Conservation (phyloP, 2,329 filamentous ascomycete species). For the Scleromitrula shiraiana region DNA sequence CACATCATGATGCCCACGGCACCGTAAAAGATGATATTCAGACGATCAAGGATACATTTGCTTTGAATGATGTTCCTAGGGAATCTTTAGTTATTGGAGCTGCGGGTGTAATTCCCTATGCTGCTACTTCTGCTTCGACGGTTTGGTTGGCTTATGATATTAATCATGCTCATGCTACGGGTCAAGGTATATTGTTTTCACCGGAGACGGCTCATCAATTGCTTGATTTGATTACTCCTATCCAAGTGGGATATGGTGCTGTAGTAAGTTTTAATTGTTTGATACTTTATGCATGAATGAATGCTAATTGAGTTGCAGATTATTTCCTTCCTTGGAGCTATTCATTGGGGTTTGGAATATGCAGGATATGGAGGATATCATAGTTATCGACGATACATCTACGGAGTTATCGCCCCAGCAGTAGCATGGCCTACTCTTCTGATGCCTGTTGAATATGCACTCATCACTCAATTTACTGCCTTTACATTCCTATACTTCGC, state of each 20-base stretch:
- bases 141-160: constrained; percentile 78
- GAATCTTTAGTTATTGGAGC: constrained; percentile 62
- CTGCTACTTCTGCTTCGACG: constrained; percentile 75
- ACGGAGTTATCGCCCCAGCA: constrained; percentile 70
- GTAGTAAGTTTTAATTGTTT: constrained; percentile 47
- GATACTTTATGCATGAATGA: not conserved
- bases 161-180: constrained; percentile 55
- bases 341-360: constrained; percentile 89
- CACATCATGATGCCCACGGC: constrained; percentile 35
- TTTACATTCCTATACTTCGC: constrained; percentile 83
- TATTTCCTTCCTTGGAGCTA: constrained; percentile 85
- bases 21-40: constrained; percentile 49
- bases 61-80: constrained; percentile 54
- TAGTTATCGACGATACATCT: constrained; percentile 73
- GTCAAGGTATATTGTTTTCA: constrained; percentile 55
- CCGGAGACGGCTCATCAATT: constrained; percentile 62
- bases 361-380: constrained; percentile 58
- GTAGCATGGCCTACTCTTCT: constrained; percentile 86
- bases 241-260: constrained; percentile 87
- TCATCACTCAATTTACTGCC: constrained; percentile 77
- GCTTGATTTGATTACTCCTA: constrained; percentile 69
- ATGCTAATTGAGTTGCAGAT: constrained; percentile 43
- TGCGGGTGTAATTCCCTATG: constrained; percentile 76
- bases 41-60: constrained; percentile 62
- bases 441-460: constrained; percentile 73